Conservation (phyloP, 2,329 filamentous ascomycete genomes). For the Fusarium agapanthi region DNA sequence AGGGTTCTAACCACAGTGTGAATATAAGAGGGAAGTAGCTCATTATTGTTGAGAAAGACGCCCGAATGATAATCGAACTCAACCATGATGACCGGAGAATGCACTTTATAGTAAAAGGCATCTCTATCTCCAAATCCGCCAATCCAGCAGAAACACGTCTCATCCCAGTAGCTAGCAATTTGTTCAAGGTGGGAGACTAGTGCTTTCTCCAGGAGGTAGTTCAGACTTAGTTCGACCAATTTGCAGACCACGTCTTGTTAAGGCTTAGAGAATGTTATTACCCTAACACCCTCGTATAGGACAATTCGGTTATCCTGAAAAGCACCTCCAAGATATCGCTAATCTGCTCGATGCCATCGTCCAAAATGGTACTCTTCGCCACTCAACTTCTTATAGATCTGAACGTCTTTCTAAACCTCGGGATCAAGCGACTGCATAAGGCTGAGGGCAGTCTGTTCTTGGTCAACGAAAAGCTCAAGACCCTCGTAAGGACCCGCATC, state of each 20-base stretch:
- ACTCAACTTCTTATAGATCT: constrained; percentile 58
- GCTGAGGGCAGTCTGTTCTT: constrained; percentile 68
- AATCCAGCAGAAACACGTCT: constrained; percentile 83
- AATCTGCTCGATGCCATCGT: constrained; percentile 80
- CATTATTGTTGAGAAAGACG: constrained; percentile 75
- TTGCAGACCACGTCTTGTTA: constrained; percentile 2
- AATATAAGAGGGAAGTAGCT: constrained; percentile 79
- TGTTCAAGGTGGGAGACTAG: constrained; percentile 54
- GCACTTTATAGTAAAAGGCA: constrained; percentile 78
- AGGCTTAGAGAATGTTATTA: background rate
- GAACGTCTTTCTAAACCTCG: background rate
- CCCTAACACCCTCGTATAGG: constrained; percentile 73
- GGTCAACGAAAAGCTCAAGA: constrained; percentile 70
- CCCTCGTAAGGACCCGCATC: constrained; percentile 69
- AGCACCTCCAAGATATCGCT: constrained; percentile 78
- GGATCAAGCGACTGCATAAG: constrained; percentile 68
- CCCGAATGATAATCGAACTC: constrained; percentile 83
- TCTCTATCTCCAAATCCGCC: constrained; percentile 72
- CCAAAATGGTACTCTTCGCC: constrained; percentile 70
- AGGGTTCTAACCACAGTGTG: constrained; percentile 77
- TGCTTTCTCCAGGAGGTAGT: constrained; percentile 11
- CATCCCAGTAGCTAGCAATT: constrained; percentile 61
- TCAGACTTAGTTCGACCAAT: background rate
- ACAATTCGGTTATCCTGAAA: constrained; percentile 79
- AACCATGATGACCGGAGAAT: constrained; percentile 75